Base-by-base conservation (phyloP, 345 rosid species). In the Microcos paniculata region DNA sequence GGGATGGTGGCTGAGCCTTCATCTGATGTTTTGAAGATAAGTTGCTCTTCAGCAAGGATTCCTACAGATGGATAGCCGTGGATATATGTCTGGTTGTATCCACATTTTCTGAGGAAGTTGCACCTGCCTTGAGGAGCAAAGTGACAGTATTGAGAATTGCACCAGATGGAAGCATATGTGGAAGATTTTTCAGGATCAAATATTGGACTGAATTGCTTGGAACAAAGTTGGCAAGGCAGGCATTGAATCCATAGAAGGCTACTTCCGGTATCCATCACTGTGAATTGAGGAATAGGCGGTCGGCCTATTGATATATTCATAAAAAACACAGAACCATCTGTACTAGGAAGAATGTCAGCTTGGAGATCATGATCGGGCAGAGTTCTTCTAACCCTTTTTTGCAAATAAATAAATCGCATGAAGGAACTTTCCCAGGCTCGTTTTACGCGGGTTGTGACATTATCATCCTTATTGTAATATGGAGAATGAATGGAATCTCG, bases 241-340 rank as follows among this genome's bases (percentile, higher is more conserved):
- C 96, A 88, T 46, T 76, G 81, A 23, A 89, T 73, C 96, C 92
- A 89, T 24, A 84, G n/a, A 12, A 92, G 86, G 62, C 82, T 85
- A 71, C 90, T 92, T 43, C 94, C 94, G 0, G 90, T 87, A 76
- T 89, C 94, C 84, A 92, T 83, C 68, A 81, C 61, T 0, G 85
- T 75, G 48, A 85, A 82, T 57, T 89, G 91, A 0, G 83, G 90
- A 14, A 88, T 65, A 0, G 92, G 90, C 14, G 94, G 95, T 62
- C 81, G 80, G 18, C 94, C 95, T 6, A 90, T 64, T 0, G 93
- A 85, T 78, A 90, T 79, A 18, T 85, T 90, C 28, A 81, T 83
- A 0, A 81, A 65, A 49, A 88, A 86, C 72, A 81, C 10, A 0
- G 40, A 43, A 57, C 63, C 62, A 43, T 62, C 19, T 58, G 56